These are phyloP conservation scores for Beauveria brongniartii DNA, from an alignment of 2,329 filamentous ascomycete genomes.

Conservation along the genomic window DNA sequence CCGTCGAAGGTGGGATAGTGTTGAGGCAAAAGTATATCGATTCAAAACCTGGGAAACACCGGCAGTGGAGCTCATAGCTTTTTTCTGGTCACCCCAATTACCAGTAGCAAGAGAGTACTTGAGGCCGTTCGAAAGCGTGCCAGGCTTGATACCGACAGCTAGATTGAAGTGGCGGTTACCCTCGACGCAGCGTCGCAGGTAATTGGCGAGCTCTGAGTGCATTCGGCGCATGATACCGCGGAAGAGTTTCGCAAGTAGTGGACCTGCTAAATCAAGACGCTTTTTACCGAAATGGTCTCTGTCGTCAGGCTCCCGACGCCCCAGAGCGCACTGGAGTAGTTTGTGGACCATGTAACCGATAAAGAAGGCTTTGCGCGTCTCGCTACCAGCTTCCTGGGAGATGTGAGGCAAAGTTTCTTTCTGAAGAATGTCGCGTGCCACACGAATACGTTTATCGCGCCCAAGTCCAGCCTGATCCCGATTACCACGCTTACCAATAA, in stretches of 20 bases:
- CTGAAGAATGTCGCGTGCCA: constrained; percentile 88
- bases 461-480: constrained; percentile 52
- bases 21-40: constrained; percentile 94
- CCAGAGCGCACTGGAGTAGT: constrained; percentile 85
- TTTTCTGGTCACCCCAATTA: constrained; percentile 99
- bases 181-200: constrained; percentile 88
- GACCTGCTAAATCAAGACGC: constrained; percentile 88
- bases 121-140: constrained; percentile 83
- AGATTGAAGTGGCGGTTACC: constrained; percentile 83
- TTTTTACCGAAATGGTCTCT: constrained; percentile 99
- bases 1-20: constrained; percentile 88
- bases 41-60: constrained; percentile 98
- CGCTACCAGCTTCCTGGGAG: constrained; percentile 86
- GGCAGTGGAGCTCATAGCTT: constrained; percentile 86
- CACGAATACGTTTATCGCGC: constrained; percentile 81
- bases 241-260: constrained; percentile 93
- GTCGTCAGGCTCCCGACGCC: constrained; percentile 88
- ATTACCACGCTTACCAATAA: constrained; percentile 87
- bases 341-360: constrained; percentile 98
- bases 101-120: constrained; percentile 97
- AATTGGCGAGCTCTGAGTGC: constrained; percentile 82
- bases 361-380: constrained; percentile 96
- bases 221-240: constrained; percentile 84
- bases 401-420: constrained; percentile 97
- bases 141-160: constrained; percentile 81